A percentile compares a stretch with the other conserved stretches of the same genome.
These are phyloP conservation scores for Cryptococcus depauperatus DNA, from an alignment of 1,284 basidiomycete species.

Conservation along the genomic window DNA sequence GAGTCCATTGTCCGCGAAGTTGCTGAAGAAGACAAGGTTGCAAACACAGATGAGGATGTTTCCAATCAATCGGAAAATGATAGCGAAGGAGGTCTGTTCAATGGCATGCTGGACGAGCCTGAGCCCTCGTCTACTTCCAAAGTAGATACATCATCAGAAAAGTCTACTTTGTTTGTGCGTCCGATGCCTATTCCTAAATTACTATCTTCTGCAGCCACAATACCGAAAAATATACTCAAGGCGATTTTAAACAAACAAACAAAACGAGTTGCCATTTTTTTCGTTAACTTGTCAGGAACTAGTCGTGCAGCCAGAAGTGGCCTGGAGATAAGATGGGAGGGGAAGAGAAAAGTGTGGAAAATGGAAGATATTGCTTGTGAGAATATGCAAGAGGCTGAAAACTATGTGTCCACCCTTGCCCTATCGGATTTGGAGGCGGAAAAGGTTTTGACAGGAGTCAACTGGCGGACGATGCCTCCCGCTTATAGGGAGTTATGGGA, in stretches of 20 bases:
- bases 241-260: conserved; percentile 48
- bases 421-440: conserved; percentile 63
- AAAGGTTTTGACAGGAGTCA: conserved; percentile 25
- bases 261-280: conserved; percentile 65
- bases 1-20: neutral
- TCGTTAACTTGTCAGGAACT: conserved; percentile 55
- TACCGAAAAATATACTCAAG: conserved; percentile 30
- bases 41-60: conserved; percentile 1
- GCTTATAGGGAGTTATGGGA: conserved; percentile 88
- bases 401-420: conserved; percentile 81
- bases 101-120: conserved; percentile 65
- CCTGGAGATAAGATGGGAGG: conserved; percentile 63
- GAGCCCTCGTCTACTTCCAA: conserved; percentile 33
- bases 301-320: conserved; percentile 65
- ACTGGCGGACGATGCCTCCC: conserved; percentile 60
- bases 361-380: conserved; percentile 83
- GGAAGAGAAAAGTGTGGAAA: conserved; percentile 58
- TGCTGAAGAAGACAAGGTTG: neutral
- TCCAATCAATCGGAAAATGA: conserved; percentile 20
- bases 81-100: conserved; percentile 60
- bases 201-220: conserved; percentile 50
- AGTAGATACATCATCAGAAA: conserved; percentile 37
- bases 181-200: conserved; percentile 75
- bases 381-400: conserved; percentile 71
- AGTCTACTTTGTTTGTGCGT: conserved; percentile 52